Conservation (phyloP, 1,284 basidiomycete genomes). For the Hymenochaete sp. region DNA sequence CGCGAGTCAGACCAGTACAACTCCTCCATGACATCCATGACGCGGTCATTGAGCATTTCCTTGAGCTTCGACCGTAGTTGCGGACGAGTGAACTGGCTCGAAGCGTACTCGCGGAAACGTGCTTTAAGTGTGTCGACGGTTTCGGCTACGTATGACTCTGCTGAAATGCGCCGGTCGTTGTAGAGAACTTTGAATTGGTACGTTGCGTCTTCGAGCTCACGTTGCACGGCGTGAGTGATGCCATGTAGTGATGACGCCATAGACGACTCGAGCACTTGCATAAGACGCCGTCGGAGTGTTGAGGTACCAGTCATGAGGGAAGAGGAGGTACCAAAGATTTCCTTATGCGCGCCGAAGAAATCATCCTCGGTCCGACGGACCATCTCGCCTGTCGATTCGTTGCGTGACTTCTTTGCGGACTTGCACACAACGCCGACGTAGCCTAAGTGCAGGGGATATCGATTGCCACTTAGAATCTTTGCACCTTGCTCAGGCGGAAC, state of each 20-base stretch:
- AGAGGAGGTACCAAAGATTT: conserved; percentile 64
- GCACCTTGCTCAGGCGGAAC: conserved; percentile 82
- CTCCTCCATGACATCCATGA: conserved; percentile 95
- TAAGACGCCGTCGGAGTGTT: conserved; percentile 80
- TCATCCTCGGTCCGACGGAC: conserved; percentile 69
- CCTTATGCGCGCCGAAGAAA: conserved; percentile 69
- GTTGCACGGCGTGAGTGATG: conserved; percentile 93
- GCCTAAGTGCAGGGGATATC: conserved; percentile 95
- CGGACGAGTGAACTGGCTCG: conserved; percentile 84
- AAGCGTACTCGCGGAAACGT: conserved; percentile 81
- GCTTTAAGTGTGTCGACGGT: conserved; percentile 90
- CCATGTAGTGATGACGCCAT: conserved; percentile 95
- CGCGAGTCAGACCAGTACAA: conserved; percentile 90
- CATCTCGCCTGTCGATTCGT: conserved; percentile 40
- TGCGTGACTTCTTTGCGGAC: conserved; percentile 42
- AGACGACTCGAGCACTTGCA: conserved; percentile 94
- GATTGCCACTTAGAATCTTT: conserved; percentile 76
- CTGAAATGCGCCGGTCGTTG: conserved; percentile 90
- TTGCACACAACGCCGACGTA: conserved; percentile 98
- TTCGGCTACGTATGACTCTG: conserved; percentile 97
- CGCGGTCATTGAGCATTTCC: conserved; percentile 87
- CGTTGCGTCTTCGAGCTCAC: conserved; percentile 91
- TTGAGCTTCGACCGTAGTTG: conserved; percentile 85
- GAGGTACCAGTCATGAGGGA: conserved; percentile 84
- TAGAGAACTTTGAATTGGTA: conserved; percentile 99